These are phyloP conservation scores for Fraxinus floribunda DNA, from an alignment of 305 asterid species.

Conservation along the genomic window DNA sequence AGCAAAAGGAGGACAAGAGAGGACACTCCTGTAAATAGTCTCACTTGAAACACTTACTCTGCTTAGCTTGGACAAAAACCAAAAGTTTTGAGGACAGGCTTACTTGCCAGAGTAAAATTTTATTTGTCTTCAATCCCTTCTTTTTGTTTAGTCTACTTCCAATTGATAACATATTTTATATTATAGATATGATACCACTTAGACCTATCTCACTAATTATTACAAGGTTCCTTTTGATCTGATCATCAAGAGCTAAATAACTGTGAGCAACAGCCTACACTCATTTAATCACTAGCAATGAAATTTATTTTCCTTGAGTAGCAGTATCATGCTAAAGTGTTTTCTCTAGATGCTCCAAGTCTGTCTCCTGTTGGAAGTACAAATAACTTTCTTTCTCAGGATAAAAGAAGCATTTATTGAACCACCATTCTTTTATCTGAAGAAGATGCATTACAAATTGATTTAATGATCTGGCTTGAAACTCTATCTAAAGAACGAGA, in stretches of 20 bases:
- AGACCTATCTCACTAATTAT: neutral
- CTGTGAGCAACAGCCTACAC: neutral
- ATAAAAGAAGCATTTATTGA: neutral
- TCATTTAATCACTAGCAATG: neutral
- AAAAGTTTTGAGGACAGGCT: neutral
- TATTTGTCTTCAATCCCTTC: neutral
- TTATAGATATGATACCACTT: neutral
- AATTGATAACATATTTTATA: neutral
- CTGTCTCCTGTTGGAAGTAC: neutral
- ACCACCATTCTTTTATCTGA: neutral
- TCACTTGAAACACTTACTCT: neutral
- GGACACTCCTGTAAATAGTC: neutral
- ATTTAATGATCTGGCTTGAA: neutral
- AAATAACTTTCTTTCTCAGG: neutral
- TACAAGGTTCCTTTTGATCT: conserved; percentile 2
- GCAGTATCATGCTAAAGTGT: neutral
- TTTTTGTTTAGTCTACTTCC: neutral
- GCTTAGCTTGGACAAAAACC: neutral
- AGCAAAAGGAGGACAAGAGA: neutral
- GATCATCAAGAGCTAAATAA: neutral
- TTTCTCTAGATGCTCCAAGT: neutral
- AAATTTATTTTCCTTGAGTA: neutral
- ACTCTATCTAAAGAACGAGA: too few relatives aligned
- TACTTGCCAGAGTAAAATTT: neutral
- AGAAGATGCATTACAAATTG: neutral